A percentile compares a stretch with the other conserved stretches of the same genome.
These are phyloP conservation scores for Viola odorata DNA, from an alignment of 345 rosid genomes.

Conservation along the genomic window DNA sequence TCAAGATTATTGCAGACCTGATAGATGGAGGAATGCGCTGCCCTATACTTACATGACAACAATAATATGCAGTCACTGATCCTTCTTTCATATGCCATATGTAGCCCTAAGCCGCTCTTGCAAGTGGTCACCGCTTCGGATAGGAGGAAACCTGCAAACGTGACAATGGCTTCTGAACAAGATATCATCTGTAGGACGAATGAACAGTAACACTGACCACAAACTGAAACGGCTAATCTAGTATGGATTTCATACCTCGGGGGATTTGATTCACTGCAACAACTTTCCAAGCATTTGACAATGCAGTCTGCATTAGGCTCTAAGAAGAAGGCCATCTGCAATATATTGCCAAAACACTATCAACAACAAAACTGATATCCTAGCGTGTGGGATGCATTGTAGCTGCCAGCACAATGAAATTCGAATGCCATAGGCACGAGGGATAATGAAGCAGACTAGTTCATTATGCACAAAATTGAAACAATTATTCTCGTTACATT, in stretches of 20 bases:
- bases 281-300: conserved; percentile 62
- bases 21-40: background rate
- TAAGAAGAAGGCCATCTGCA: conserved; percentile 62
- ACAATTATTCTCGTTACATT: too few species aligned
- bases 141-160: conserved; percentile 53
- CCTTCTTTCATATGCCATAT: conserved; percentile 14
- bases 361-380: too few species aligned
- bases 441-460: too few species aligned
- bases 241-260: conserved; percentile 33
- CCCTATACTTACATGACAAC: background rate
- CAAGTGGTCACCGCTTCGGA: conserved; percentile 63
- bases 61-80: background rate
- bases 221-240: background rate
- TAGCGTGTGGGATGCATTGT: too few species aligned
- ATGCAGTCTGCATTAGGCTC: conserved; percentile 57
- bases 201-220: background rate
- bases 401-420: too few species aligned
- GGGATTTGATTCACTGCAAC: conserved; percentile 56
- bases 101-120: conserved; percentile 55
- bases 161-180: background rate
- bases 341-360: background rate
- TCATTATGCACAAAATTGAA: too few species aligned
- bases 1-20: too few species aligned
- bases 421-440: too few species aligned
- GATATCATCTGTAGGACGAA: background rate